phyloP scores from a whole-genome alignment of 1,284 basidiomycete genomes.

The Flammula alnicola region DNA sequence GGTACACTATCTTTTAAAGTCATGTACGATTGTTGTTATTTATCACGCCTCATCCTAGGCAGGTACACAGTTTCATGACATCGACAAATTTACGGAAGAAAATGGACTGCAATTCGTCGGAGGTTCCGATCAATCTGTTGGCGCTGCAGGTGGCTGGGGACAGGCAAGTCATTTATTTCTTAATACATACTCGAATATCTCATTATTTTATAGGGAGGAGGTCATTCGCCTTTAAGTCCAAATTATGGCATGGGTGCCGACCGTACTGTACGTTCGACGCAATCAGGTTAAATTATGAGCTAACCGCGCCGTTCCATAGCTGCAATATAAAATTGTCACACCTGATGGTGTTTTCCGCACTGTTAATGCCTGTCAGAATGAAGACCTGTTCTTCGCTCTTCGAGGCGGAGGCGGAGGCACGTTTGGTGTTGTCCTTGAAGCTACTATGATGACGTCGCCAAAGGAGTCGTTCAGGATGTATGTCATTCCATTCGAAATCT shows the following conservation, averaged over 20 bases:
- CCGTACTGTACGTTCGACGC: conserved; percentile 33
- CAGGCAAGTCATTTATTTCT: conserved; percentile 8
- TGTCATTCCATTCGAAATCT: neutral
- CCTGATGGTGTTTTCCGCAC: conserved; percentile 40
- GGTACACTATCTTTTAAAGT: conserved; percentile 31
- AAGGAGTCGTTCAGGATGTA: conserved; percentile 18
- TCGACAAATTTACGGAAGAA: conserved; percentile 40
- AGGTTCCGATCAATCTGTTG: conserved; percentile 41
- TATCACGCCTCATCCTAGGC: conserved; percentile 25
- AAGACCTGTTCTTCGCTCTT: conserved; percentile 56
- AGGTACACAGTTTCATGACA: conserved; percentile 51
- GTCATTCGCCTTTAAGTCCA: conserved; percentile 45
- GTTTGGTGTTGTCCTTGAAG: conserved; percentile 44
- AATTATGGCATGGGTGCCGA: conserved; percentile 46
- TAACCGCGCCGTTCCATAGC: conserved; percentile 41
- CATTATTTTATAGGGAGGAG: conserved; percentile 41
- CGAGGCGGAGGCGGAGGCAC: conserved; percentile 56
- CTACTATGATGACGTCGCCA: conserved; percentile 31
- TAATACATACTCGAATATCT: neutral
- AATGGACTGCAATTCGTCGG: conserved; percentile 42
- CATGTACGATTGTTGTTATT: neutral
- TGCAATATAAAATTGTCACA: conserved; percentile 46
- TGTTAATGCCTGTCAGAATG: conserved; percentile 42
- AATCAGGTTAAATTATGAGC: neutral
- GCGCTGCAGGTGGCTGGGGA: conserved; percentile 44